A percentile compares a stretch with the other conserved stretches of the same genome.
Evolutionary conservation across 2,329 filamentous ascomycete species (phyloP).

Genomic region (Pleurostoma richardsiae): DNA sequence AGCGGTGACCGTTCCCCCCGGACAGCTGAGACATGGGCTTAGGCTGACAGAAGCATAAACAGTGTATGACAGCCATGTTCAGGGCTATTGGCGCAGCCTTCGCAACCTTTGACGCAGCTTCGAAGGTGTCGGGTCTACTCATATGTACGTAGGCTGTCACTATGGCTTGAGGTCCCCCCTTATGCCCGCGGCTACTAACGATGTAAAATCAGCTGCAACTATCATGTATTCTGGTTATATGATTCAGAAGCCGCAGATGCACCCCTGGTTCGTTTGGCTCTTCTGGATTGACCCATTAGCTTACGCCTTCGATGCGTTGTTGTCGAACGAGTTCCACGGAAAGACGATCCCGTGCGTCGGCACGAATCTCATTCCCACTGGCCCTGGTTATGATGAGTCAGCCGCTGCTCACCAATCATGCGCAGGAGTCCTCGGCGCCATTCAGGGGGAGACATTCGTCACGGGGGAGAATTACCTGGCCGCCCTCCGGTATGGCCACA

Average conservation of each 20-base stretch:
- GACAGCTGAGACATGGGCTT: too few species aligned
- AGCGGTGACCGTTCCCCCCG: not conserved
- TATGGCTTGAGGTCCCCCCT: too few species aligned
- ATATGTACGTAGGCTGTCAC: not conserved
- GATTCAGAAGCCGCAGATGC: slow-evolving; percentile 57
- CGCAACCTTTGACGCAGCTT: slow-evolving; percentile 51
- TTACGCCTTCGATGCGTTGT: slow-evolving; percentile 63
- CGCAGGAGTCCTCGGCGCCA: not conserved
- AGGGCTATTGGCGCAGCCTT: slow-evolving; percentile 51
- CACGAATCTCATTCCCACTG: slow-evolving; percentile 2
- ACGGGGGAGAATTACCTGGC: slow-evolving; percentile 1
- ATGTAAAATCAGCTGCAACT: not conserved
- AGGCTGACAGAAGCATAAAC: not conserved
- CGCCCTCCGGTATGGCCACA: slow-evolving; percentile 1
- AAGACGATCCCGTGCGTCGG: slow-evolving; percentile 1
- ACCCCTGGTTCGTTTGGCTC: slow-evolving; percentile 58
- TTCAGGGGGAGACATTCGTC: not conserved
- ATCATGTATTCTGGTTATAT: slow-evolving; percentile 62
- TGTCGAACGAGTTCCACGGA: slow-evolving; percentile 65
- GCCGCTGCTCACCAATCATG: not conserved
- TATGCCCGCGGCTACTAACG: too few species aligned
- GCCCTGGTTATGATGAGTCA: not conserved
- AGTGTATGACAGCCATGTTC: slow-evolving; percentile 23
- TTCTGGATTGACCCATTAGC: slow-evolving; percentile 64
- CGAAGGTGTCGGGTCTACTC: slow-evolving; percentile 46